Percentiles rank a stretch among this genome's conserved stretches.
phyloP scores from a whole-genome alignment of 2,329 filamentous ascomycete species.

The Hymenoscyphus fructigenus region DNA sequence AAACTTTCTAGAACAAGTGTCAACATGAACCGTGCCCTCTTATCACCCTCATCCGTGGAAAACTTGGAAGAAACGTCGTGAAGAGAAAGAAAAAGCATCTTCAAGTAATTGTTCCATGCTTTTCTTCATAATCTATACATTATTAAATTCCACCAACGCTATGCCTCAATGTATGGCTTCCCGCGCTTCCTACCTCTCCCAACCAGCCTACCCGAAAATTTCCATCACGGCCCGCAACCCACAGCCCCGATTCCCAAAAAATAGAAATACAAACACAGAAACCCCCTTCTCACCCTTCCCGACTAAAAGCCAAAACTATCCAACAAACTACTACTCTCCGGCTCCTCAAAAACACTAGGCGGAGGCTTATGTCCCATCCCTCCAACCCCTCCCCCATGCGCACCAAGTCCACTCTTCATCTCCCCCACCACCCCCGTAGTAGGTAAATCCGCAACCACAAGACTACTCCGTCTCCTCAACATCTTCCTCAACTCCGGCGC shows the following conservation, averaged over 20 bases:
- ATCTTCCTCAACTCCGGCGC: constrained; percentile 50
- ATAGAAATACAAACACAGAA: neutral
- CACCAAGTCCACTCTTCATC: constrained; percentile 45
- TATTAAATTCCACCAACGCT: neutral
- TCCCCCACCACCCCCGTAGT: constrained; percentile 41
- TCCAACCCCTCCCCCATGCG: too few species aligned
- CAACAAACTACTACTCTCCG: constrained; percentile 82
- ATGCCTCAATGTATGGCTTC: too few species aligned
- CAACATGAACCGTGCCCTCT: too few species aligned
- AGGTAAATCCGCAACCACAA: constrained; percentile 76
- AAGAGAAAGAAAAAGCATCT: too few species aligned
- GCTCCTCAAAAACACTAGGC: constrained; percentile 84
- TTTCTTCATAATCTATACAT: neutral
- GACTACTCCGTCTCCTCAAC: constrained; percentile 68
- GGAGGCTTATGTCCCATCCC: constrained; percentile 49
- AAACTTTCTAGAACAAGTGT: too few species aligned
- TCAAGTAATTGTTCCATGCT: too few species aligned
- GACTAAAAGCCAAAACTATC: constrained; percentile 87
- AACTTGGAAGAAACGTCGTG: too few species aligned
- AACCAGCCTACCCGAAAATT: neutral
- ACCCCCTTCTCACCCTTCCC: neutral
- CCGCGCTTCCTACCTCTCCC: neutral
- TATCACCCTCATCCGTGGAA: too few species aligned
- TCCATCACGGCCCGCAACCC: neutral
- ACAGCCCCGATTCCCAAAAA: neutral